Percentiles rank a stretch among this genome's conserved stretches.
Evolutionary conservation across 2,329 filamentous ascomycete genomes (phyloP).

Genomic region (Alternaria arborescens): DNA sequence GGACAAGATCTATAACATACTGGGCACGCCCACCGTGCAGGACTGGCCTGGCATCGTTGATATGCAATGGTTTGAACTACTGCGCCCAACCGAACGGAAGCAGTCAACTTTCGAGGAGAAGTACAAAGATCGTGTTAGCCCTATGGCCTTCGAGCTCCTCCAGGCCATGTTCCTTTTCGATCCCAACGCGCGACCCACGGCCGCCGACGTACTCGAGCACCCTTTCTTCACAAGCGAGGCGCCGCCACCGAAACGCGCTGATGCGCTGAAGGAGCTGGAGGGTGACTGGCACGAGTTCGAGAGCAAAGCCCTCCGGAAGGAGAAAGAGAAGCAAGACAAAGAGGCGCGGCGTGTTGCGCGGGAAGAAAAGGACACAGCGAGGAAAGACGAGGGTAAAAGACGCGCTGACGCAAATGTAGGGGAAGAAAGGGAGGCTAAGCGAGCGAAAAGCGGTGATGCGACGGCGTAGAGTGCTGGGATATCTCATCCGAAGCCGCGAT

Average conservation of each 20-base stretch:
- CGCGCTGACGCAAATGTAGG: slow-evolving; percentile 41
- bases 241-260: slow-evolving; percentile 77
- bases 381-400: slow-evolving; percentile 47
- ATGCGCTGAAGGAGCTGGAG: slow-evolving; percentile 82
- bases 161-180: slow-evolving; percentile 89
- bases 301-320: slow-evolving; percentile 90
- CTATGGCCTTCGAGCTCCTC: slow-evolving; percentile 83
- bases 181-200: slow-evolving; percentile 81
- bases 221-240: slow-evolving; percentile 87
- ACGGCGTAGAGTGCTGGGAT: slow-evolving; percentile 15
- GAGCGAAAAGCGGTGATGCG: slow-evolving; percentile 37
- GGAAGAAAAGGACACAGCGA: slow-evolving; percentile 34
- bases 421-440: slow-evolving; percentile 45
- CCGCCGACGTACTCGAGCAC: slow-evolving; percentile 84
- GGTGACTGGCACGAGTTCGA: slow-evolving; percentile 99
- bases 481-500: background rate
- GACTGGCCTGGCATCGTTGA: slow-evolving; percentile 93
- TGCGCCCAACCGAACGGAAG: slow-evolving; percentile 78
- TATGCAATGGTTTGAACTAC: slow-evolving; percentile 95
- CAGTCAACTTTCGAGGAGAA: slow-evolving; percentile 81
- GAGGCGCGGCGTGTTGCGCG: slow-evolving; percentile 57
- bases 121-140: slow-evolving; percentile 79
- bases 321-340: slow-evolving; percentile 76
- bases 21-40: slow-evolving; percentile 83
- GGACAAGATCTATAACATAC: slow-evolving; percentile 92